Evolutionary conservation across 2,329 filamentous ascomycete species (phyloP).

Genomic region (Monosporascus ibericus): DNA sequence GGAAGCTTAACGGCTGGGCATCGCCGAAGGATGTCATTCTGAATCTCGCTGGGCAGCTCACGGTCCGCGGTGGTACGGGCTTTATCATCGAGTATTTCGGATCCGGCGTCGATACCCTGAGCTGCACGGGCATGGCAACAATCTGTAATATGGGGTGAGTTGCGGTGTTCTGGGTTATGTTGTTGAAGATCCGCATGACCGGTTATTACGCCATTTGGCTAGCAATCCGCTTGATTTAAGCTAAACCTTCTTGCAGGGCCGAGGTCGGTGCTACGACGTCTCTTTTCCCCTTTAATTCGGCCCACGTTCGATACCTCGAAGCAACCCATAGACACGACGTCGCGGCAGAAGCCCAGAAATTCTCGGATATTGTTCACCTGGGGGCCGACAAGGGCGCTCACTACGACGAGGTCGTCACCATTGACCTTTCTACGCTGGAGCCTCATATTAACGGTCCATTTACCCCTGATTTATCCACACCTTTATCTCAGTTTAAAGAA

Average conservation of each 20-base stretch:
- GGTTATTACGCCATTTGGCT: no score
- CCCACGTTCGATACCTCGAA: conserved; percentile 78
- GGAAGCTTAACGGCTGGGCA: conserved; percentile 82
- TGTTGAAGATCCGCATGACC: no score
- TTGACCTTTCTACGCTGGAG: conserved; percentile 84
- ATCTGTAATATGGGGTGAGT: conserved; percentile 72
- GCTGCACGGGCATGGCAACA: conserved; percentile 89
- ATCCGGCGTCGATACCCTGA: conserved; percentile 80
- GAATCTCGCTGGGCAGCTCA: conserved; percentile 79
- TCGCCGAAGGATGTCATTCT: conserved; percentile 95
- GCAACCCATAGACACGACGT: conserved; percentile 74
- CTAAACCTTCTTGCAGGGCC: conserved; percentile 24
- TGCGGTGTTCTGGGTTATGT: no score
- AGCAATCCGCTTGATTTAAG: no score
- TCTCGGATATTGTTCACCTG: conserved; percentile 52
- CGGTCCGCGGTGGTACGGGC: conserved; percentile 88
- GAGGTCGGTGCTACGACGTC: conserved; percentile 96
- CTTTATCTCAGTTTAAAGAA: conserved; percentile 82
- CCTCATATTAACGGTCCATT: conserved; percentile 97
- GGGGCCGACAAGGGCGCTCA: conserved; percentile 73
- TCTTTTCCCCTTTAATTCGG: conserved; percentile 84
- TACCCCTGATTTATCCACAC: conserved; percentile 90
- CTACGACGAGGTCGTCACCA: conserved; percentile 87
- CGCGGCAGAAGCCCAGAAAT: conserved; percentile 56
- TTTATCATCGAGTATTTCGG: conserved; percentile 94